These are phyloP conservation scores for Cyclostephanos tholiformis DNA, from an alignment of 108 stramenopile genomes.

Conservation along the genomic window DNA sequence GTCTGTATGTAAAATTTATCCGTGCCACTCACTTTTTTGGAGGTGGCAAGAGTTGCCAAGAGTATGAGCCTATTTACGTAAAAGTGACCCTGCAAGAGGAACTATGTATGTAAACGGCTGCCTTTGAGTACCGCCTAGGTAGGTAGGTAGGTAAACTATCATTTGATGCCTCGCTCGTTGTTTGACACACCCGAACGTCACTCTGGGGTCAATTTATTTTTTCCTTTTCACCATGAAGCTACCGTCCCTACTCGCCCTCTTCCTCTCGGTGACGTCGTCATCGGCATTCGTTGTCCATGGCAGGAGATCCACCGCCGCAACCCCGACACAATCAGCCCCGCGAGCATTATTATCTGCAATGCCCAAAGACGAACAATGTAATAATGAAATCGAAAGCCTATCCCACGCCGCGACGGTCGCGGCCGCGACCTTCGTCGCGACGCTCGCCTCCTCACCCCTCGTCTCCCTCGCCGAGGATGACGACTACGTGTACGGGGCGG, in stretches of 20 bases:
- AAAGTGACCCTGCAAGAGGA: no score
- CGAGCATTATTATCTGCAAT: constrained; percentile 2
- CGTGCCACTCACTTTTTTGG: no score
- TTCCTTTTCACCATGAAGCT: constrained; percentile 24
- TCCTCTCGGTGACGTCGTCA: constrained; percentile 31
- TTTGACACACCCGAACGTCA: no score
- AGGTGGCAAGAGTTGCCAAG: no score
- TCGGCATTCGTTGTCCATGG: constrained; percentile 47
- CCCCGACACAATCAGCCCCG: neutral
- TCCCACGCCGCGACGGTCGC: constrained; percentile 27
- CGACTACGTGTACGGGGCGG: constrained; percentile 85
- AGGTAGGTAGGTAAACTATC: no score
- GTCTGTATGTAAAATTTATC: no score
- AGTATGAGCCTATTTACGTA: no score
- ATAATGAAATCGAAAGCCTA: neutral
- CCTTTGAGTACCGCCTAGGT: no score
- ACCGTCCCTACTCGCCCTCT: constrained; percentile 18
- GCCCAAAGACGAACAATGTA: neutral
- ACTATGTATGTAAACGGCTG: no score
- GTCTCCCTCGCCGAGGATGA: constrained; percentile 62
- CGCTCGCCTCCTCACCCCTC: constrained; percentile 58
- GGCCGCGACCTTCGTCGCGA: constrained; percentile 29
- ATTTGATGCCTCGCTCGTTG: no score
- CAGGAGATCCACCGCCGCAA: neutral
- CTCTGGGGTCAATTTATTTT: no score